These are phyloP conservation scores for Chenopodium suecicum DNA, from an alignment of 148 eudicot species.

Conservation along the genomic window DNA sequence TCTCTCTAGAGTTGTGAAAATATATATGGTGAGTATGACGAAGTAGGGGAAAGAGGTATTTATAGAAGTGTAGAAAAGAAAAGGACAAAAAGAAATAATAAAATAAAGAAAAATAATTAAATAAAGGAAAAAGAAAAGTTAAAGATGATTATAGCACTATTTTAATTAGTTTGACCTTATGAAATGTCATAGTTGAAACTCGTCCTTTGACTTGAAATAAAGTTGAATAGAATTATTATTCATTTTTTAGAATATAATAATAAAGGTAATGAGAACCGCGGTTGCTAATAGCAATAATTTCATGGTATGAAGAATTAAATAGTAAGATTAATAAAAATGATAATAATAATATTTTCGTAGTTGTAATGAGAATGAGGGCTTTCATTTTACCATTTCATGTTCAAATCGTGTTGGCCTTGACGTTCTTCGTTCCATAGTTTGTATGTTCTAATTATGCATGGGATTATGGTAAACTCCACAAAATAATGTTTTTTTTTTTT, in stretches of 20 bases:
- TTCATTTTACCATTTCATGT: not conserved
- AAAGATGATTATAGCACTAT: not conserved
- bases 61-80: not conserved
- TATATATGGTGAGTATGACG: not conserved
- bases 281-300: not conserved
- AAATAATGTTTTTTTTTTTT: too few species aligned
- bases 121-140: not conserved
- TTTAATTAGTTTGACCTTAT: not conserved
- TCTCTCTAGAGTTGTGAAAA: not conserved
- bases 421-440: too few species aligned
- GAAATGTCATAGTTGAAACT: not conserved
- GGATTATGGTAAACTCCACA: too few species aligned
- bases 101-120: too few species aligned
- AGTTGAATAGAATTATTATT: not conserved
- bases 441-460: too few species aligned
- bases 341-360: too few species aligned
- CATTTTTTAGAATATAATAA: too few species aligned
- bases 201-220: not conserved
- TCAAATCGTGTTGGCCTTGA: not conserved
- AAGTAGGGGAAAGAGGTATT: not conserved
- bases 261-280: not conserved
- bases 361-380: not conserved
- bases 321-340: too few species aligned
- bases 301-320: not conserved
- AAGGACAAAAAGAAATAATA: not conserved